Percentiles rank a stretch among this genome's conserved stretches.
Evolutionary conservation across 352 stramenopile genomes (phyloP).

Genomic region (Phytophthora europaea): DNA sequence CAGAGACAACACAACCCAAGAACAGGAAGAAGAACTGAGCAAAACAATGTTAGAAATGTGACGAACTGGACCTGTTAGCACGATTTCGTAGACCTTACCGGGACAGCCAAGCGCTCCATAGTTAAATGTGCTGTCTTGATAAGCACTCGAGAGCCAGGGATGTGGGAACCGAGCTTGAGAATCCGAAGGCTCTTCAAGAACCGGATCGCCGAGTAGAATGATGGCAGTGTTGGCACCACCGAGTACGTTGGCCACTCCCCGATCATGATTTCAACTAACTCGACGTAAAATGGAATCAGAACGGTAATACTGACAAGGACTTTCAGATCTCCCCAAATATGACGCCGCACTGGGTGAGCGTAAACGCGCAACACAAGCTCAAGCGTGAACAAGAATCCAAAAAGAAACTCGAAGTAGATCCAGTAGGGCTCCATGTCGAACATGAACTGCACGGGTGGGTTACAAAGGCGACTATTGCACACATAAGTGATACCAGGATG

Average conservation of each 20-base stretch:
- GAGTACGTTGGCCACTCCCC: constrained; percentile 45
- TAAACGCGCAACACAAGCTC: constrained; percentile 47
- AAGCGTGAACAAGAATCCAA: constrained; percentile 53
- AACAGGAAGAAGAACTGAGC: constrained; percentile 66
- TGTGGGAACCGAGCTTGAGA: constrained; percentile 57
- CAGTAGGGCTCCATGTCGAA: constrained; percentile 63
- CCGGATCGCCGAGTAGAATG: constrained; percentile 53
- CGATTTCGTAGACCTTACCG: constrained; percentile 30
- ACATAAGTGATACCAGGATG: constrained; percentile 26
- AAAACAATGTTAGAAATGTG: not conserved
- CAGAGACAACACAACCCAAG: constrained; percentile 47
- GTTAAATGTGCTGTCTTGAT: constrained; percentile 46
- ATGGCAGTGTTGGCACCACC: constrained; percentile 46
- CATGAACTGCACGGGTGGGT: constrained; percentile 41
- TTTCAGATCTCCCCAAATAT: constrained; percentile 41
- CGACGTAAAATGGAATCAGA: constrained; percentile 51
- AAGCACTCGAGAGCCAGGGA: constrained; percentile 49
- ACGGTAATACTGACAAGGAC: constrained; percentile 34
- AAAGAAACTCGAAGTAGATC: constrained; percentile 60
- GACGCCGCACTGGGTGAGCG: constrained; percentile 34
- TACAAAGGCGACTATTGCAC: constrained; percentile 61
- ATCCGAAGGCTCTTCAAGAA: constrained; percentile 59
- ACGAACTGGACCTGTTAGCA: too few relatives aligned
- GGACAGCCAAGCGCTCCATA: constrained; percentile 45
- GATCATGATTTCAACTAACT: constrained; percentile 31